Evolutionary conservation across 176 grass and related monocot genomes (phyloP).

Genomic region (Zizania latifolia): DNA sequence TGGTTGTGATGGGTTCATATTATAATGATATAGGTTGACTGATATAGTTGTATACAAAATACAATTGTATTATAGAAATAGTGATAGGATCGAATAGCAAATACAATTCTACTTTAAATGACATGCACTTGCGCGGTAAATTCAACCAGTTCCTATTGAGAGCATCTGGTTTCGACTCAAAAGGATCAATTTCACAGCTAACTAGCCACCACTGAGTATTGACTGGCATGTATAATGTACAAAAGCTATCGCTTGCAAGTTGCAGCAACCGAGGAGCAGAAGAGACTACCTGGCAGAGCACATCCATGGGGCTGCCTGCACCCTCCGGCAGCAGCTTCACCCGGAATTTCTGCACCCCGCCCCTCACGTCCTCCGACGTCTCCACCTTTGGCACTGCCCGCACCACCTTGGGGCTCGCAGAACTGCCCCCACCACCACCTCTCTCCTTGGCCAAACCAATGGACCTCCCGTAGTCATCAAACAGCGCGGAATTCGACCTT

Average conservation of each 20-base stretch:
- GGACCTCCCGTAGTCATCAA: slow-evolving; percentile 95
- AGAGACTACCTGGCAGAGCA: slow-evolving; percentile 73
- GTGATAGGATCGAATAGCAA: too few relatives aligned
- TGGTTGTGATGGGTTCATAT: too few relatives aligned
- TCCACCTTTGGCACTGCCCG: slow-evolving; percentile 88
- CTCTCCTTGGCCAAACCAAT: slow-evolving; percentile 50
- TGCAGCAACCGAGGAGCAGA: neutral
- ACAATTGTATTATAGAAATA: too few relatives aligned
- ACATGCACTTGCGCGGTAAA: too few relatives aligned
- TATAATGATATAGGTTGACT: too few relatives aligned
- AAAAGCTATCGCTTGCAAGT: neutral
- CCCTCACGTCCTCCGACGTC: slow-evolving; percentile 53
- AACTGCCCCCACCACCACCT: slow-evolving; percentile 25
- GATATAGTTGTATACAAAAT: too few relatives aligned
- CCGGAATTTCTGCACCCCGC: slow-evolving; percentile 93
- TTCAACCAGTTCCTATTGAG: neutral
- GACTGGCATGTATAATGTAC: neutral
- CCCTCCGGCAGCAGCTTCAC: slow-evolving; percentile 89
- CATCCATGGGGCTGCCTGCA: slow-evolving; percentile 74
- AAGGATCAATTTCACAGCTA: neutral
- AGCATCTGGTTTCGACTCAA: neutral
- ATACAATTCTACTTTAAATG: too few relatives aligned
- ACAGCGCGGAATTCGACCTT: slow-evolving; percentile 44
- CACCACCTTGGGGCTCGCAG: slow-evolving; percentile 55
- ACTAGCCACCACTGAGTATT: neutral